phyloP scores from a whole-genome alignment of 2,329 filamentous ascomycete genomes.

The Colletotrichum sp. region DNA sequence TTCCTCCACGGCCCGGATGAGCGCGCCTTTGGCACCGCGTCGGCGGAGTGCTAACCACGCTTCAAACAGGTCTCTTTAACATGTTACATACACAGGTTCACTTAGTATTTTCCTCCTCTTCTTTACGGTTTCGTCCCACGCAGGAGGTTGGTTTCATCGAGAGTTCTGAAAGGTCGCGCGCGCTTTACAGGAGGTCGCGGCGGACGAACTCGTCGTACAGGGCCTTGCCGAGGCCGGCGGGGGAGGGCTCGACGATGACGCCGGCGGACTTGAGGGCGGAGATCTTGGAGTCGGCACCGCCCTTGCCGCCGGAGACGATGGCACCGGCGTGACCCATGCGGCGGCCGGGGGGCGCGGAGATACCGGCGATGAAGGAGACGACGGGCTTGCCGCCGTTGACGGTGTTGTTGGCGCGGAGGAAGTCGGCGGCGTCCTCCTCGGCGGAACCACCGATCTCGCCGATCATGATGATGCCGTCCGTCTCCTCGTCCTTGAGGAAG shows the following conservation, averaged over 20 bases:
- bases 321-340: conserved; percentile 99
- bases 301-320: conserved; percentile 97
- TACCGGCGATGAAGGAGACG: conserved; percentile 97
- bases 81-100: conserved; percentile 20
- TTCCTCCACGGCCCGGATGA: neutral
- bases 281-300: conserved; percentile 98
- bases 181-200: conserved; percentile 84
- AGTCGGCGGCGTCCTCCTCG: conserved; percentile 98
- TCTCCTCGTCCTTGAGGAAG: conserved; percentile 94
- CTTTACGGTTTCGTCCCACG: neutral
- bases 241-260: conserved; percentile 95
- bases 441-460: conserved; percentile 97
- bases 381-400: conserved; percentile 87
- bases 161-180: neutral
- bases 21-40: neutral
- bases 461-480: conserved; percentile 99
- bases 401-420: conserved; percentile 90
- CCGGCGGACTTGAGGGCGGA: conserved; percentile 89
- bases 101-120: neutral
- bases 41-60: neutral
- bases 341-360: conserved; percentile 93
- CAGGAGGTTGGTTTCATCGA: neutral
- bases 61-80: conserved; percentile 17
- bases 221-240: conserved; percentile 89
- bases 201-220: conserved; percentile 95